Evolutionary conservation across 352 stramenopile genomes (phyloP).

Genomic region (Blastocystis sp.): DNA sequence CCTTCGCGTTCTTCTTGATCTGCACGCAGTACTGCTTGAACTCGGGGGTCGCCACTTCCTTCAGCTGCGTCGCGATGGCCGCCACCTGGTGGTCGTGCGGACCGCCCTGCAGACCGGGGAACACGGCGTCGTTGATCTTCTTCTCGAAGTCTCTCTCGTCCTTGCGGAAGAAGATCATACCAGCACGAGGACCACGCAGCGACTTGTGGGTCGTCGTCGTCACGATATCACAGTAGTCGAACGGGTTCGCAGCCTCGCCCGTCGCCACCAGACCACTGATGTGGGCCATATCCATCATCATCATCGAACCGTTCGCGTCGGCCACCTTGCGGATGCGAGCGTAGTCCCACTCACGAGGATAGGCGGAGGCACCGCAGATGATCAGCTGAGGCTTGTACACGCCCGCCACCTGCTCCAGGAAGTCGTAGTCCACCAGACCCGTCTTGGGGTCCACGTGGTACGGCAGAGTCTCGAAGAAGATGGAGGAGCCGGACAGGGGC

Average conservation of each 20-base stretch:
- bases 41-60: constrained; percentile 89
- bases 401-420: constrained; percentile 85
- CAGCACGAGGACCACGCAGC: constrained; percentile 89
- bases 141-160: constrained; percentile 87
- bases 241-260: constrained; percentile 87
- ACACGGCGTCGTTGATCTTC: constrained; percentile 96
- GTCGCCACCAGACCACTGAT: constrained; percentile 94
- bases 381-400: constrained; percentile 96
- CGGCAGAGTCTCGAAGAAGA: constrained; percentile 97
- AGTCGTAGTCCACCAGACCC: constrained; percentile 93
- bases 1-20: constrained; percentile 89
- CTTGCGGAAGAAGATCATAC: constrained; percentile 98
- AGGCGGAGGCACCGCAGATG: constrained; percentile 91
- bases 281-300: constrained; percentile 99
- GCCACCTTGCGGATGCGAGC: constrained; percentile 91
- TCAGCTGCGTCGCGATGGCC: constrained; percentile 93
- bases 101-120: constrained; percentile 88
- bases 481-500: constrained; percentile 95
- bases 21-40: constrained; percentile 90
- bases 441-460: constrained; percentile 91
- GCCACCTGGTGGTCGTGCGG: constrained; percentile 90
- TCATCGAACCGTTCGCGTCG: constrained; percentile 89
- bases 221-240: constrained; percentile 96
- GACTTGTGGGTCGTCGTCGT: constrained; percentile 99
- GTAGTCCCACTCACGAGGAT: constrained; percentile 98